Evolutionary conservation across 2,329 filamentous ascomycete genomes (phyloP).

Genomic region (Aspergillus caelatus): DNA sequence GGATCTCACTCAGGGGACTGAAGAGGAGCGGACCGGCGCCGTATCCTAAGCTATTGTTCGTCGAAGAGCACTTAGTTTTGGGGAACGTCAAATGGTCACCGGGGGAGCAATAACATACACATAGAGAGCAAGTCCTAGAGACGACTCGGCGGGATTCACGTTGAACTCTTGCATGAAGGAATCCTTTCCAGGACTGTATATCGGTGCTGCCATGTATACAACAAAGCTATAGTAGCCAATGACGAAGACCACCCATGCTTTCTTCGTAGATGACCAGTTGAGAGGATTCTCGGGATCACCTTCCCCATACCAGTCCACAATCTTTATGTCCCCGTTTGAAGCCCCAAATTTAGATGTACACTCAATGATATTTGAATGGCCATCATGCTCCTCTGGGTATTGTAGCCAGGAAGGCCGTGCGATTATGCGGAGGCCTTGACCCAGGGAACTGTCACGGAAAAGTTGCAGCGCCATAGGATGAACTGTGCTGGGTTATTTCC

Average conservation of each 20-base stretch:
- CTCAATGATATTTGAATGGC: no score
- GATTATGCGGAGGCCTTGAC: no score
- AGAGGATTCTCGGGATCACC: constrained; percentile 24
- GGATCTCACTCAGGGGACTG: constrained; percentile 68
- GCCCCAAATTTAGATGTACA: no score
- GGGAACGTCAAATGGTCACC: no score
- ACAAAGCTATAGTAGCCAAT: constrained; percentile 35
- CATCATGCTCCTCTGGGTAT: no score
- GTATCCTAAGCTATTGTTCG: constrained; percentile 30
- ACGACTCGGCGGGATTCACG: constrained; percentile 29
- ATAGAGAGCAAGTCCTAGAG: constrained; percentile 35
- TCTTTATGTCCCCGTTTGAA: no score
- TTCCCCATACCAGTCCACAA: no score
- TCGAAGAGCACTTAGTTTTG: no score
- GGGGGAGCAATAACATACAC: constrained; percentile 15
- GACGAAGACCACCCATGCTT: constrained; percentile 23
- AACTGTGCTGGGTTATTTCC: no score
- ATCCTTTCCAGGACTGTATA: constrained; percentile 27
- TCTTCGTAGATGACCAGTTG: constrained; percentile 31
- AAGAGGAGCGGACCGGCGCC: constrained; percentile 68
- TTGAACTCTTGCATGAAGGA: constrained; percentile 25
- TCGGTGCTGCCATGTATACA: constrained; percentile 34
- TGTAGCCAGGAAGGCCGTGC: no score
- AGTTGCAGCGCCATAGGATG: no score
- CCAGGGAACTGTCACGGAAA: no score